Conservation (phyloP, 495 filamentous ascomycete species). For the Hypoxylon fragiforme region DNA sequence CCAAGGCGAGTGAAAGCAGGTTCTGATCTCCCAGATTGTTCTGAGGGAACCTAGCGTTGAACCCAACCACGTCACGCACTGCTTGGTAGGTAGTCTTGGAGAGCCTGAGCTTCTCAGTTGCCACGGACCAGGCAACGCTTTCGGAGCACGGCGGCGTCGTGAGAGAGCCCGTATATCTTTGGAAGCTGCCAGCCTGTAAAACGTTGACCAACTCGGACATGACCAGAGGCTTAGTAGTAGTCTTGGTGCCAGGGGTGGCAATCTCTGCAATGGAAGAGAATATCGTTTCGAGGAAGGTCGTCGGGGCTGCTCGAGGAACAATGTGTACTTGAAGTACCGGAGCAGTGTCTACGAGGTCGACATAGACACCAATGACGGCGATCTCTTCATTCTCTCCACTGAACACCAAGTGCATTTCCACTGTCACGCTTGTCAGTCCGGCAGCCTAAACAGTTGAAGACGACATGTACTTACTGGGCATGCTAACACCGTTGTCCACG, state of each 20-base stretch:
- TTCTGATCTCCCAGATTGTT: conserved; percentile 59
- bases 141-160: conserved; percentile 73
- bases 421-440: conserved; percentile 39
- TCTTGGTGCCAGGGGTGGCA: conserved; percentile 55
- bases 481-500: conserved; percentile 49
- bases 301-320: conserved; percentile 34
- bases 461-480: conserved; percentile 42
- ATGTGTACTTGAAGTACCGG: conserved; percentile 13
- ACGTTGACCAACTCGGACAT: conserved; percentile 58
- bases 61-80: conserved; percentile 63
- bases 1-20: conserved; percentile 48
- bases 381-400: conserved; percentile 47
- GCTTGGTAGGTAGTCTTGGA: conserved; percentile 56
- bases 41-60: conserved; percentile 66
- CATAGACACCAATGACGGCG: conserved; percentile 63
- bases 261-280: conserved; percentile 57
- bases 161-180: conserved; percentile 63
- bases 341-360: conserved; percentile 54
- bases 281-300: conserved; percentile 57
- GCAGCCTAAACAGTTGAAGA: not conserved
- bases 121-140: conserved; percentile 61
- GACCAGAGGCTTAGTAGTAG: conserved; percentile 57
- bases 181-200: conserved; percentile 53
- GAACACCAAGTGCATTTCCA: conserved; percentile 72
- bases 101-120: conserved; percentile 54